Evolutionary conservation across 2,329 filamentous ascomycete genomes (phyloP).

Genomic region (Aureobasidium sp.): DNA sequence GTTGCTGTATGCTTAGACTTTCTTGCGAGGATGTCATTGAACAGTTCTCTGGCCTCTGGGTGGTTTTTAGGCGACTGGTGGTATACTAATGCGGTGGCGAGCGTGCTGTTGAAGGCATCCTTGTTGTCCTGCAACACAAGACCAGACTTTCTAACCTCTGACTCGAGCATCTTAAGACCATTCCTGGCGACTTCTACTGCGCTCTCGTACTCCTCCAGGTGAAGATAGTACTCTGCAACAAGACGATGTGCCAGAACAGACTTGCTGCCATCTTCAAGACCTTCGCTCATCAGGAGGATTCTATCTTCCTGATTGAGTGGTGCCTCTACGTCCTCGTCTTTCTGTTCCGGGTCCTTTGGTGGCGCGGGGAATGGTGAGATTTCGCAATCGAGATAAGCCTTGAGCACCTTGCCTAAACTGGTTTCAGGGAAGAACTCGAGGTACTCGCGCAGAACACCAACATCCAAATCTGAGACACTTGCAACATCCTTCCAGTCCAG

Average conservation of each 20-base stretch:
- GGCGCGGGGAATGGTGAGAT: conserved; percentile 80
- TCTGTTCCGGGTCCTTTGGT: conserved; percentile 26
- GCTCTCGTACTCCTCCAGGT: conserved; percentile 75
- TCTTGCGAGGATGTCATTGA: conserved; percentile 68
- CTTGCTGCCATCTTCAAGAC: conserved; percentile 40
- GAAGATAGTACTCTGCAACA: conserved; percentile 73
- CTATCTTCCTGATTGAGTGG: conserved; percentile 65
- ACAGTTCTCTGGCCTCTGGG: conserved; percentile 75
- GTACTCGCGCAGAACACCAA: conserved; percentile 69
- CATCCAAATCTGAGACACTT: conserved; percentile 67
- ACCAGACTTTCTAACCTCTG: conserved; percentile 58
- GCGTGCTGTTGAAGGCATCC: conserved; percentile 65
- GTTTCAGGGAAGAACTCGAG: conserved; percentile 74
- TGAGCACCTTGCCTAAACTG: conserved; percentile 73
- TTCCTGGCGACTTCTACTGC: conserved; percentile 72
- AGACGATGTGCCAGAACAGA: conserved; percentile 79
- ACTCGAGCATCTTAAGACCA: conserved; percentile 52
- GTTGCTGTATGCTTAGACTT: conserved; percentile 71
- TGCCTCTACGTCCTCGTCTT: conserved; percentile 49
- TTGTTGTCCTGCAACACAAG: conserved; percentile 58
- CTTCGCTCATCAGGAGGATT: conserved; percentile 65
- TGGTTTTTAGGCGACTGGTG: conserved; percentile 88
- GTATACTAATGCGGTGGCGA: conserved; percentile 83
- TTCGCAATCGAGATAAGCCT: conserved; percentile 71
- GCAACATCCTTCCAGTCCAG: conserved; percentile 82